Conservation (phyloP, 257 asterid genomes). For the Fraxinus quadrangulata region DNA sequence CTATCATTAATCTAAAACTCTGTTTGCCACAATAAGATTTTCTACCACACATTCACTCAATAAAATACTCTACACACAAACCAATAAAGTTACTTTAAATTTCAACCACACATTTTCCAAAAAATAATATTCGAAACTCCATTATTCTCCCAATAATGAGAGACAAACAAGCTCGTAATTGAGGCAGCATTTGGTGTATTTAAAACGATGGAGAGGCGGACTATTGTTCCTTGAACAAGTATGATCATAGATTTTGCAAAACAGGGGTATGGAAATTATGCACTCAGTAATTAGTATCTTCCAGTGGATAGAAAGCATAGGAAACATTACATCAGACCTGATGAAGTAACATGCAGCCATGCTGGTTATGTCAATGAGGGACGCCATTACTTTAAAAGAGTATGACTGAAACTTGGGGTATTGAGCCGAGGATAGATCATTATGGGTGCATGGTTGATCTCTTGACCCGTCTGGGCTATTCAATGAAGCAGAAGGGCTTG, state of each 20-base stretch:
- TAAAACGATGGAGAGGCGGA: slow-evolving; percentile 46
- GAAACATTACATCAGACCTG: slow-evolving; percentile 45
- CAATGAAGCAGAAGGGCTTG: slow-evolving; percentile 59
- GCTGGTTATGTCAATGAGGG: slow-evolving; percentile 43
- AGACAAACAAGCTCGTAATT: no score
- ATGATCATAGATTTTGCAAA: slow-evolving; percentile 75
- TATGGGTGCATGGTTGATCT: slow-evolving; percentile 88
- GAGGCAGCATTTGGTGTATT: slow-evolving; percentile 55
- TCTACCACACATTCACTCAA: no score
- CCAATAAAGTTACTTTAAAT: no score
- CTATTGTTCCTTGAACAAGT: slow-evolving; percentile 67
- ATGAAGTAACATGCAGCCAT: slow-evolving; percentile 42
- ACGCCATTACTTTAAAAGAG: slow-evolving; percentile 44
- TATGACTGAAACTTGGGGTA: slow-evolving; percentile 57
- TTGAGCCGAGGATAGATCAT: slow-evolving; percentile 65
- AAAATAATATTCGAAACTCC: no score
- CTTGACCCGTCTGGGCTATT: slow-evolving; percentile 74
- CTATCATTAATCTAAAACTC: no score
- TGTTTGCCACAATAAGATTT: no score
- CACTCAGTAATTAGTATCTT: slow-evolving; percentile 61
- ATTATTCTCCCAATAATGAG: no score
- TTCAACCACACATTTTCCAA: no score
- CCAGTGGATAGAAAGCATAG: slow-evolving; percentile 50
- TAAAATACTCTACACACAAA: no score
- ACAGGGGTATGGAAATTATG: slow-evolving; percentile 64